A percentile compares a stretch with the other conserved stretches of the same genome.
Conservation (phyloP, 1,284 basidiomycete genomes). For the Tetrapyrgos nigripes region DNA sequence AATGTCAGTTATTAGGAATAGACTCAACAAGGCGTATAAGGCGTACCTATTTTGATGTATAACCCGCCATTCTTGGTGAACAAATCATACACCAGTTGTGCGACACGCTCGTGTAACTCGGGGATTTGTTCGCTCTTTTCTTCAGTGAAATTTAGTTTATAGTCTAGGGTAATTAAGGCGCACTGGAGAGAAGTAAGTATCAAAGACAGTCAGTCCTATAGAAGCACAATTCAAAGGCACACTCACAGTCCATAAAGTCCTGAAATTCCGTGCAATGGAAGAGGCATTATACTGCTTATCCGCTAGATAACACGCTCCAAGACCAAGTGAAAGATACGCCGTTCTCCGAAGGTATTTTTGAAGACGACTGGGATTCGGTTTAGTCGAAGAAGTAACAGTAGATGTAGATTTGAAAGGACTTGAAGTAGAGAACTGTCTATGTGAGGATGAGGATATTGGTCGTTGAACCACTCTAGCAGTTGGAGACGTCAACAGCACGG, state of each 20-base stretch:
- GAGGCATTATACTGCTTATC: slow-evolving; percentile 74
- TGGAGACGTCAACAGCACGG: background rate
- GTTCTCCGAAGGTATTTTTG: slow-evolving; percentile 35
- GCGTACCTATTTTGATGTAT: slow-evolving; percentile 87
- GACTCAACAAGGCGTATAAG: background rate
- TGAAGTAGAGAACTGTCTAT: background rate
- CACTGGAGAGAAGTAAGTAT: slow-evolving; percentile 48
- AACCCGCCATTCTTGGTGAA: slow-evolving; percentile 85
- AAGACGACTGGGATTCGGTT: slow-evolving; percentile 17
- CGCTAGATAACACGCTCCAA: slow-evolving; percentile 53
- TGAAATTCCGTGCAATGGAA: slow-evolving; percentile 64
- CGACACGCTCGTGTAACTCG: slow-evolving; percentile 82
- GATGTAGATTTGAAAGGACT: background rate
- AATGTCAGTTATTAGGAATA: background rate
- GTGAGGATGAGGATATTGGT: background rate
- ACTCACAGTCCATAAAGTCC: slow-evolving; percentile 71
- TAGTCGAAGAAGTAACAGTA: background rate
- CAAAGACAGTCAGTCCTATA: slow-evolving; percentile 1
- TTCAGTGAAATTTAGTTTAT: slow-evolving; percentile 85
- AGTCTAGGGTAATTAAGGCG: slow-evolving; percentile 71
- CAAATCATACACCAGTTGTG: slow-evolving; percentile 75
- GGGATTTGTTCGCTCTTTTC: slow-evolving; percentile 74
- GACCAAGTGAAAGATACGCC: slow-evolving; percentile 42
- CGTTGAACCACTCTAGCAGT: background rate
- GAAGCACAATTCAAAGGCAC: background rate